Base-by-base conservation (phyloP, 2,329 filamentous ascomycete species). In the Pleomassaria siparia region DNA sequence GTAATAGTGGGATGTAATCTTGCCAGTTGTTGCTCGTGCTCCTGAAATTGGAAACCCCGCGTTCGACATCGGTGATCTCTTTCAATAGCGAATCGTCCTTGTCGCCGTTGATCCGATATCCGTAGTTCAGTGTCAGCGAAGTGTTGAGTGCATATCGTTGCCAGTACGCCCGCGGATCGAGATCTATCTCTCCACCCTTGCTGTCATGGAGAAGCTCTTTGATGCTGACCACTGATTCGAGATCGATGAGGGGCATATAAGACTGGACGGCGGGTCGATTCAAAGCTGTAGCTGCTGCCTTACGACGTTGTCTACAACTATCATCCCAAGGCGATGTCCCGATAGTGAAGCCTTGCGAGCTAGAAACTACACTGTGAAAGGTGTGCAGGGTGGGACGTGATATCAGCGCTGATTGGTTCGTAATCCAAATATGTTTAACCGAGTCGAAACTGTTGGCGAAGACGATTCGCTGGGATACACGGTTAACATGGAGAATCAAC, bases 261-360 rank as follows among this genome's bases (percentile, higher is more conserved):
- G 84, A 85, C 60, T 89, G 86, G 1, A 88, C 82, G 0, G 88
- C 84, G 0, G 88, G 87, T 0, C 86, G 80, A 66, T 91, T 91
- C 18, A 92, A 77, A 0, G 89, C 88, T 0, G 88, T 90, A 3
- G 86, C 88, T 1, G 88, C 88, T 0, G 87, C 88, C 73, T 90
- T 91, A 53, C 89, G 82, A 9, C 88, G 80, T 20, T 79, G 76
- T 69, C 91, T 92, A 72, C 87, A 89, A 2, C 84, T 89, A 42
- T 90, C 88, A 52, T 91, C 87, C 86, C 88, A 94, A 0, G 89
- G 88, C 0, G 87, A 91, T 0, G 88, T 90, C 1, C 89, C 89
- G 51, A 94, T 90, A 0, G 88, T 92, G 69, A 90, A 88, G 5
- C 88, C 88, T 57, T 90, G 86, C 0, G 86, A 88, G 26, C 79